These are phyloP conservation scores for Jacaranda copaia DNA, from an alignment of 257 asterid species.

Conservation along the genomic window DNA sequence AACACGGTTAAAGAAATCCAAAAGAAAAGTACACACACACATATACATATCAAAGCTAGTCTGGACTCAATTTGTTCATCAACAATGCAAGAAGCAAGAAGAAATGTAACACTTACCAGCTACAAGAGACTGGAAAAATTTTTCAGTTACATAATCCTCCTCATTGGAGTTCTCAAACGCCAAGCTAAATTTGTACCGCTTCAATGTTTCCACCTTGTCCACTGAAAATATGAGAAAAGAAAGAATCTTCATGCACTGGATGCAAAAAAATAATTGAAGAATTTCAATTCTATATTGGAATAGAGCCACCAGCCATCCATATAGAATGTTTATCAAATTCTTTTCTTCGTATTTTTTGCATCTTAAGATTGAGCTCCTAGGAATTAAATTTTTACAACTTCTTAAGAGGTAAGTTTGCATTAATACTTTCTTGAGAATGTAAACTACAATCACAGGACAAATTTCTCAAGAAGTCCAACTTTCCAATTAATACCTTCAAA, in stretches of 20 bases:
- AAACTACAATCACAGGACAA: background rate
- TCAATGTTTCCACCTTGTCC: slow-evolving; percentile 84
- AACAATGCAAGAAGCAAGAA: slow-evolving; percentile 19
- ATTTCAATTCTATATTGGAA: slow-evolving; percentile 10
- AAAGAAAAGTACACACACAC: background rate
- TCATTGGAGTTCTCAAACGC: slow-evolving; percentile 97
- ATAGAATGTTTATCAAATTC: no score
- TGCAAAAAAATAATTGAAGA: background rate
- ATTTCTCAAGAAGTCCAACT: background rate
- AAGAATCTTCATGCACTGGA: background rate
- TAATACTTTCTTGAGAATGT: background rate
- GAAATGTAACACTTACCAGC: slow-evolving; percentile 66
- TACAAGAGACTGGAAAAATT: slow-evolving; percentile 93
- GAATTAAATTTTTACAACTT: background rate
- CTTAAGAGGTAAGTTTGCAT: background rate
- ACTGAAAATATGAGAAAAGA: slow-evolving; percentile 61
- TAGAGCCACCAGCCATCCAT: background rate
- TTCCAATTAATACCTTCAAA: background rate
- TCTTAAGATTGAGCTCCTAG: background rate
- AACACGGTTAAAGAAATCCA: background rate
- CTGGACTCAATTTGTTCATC: slow-evolving; percentile 27
- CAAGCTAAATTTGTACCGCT: slow-evolving; percentile 88
- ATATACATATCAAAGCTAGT: background rate
- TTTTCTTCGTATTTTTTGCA: background rate
- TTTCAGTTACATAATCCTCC: slow-evolving; percentile 98